These are phyloP conservation scores for Neoboletus magnificus DNA, from an alignment of 768 basidiomycete genomes.

Conservation along the genomic window DNA sequence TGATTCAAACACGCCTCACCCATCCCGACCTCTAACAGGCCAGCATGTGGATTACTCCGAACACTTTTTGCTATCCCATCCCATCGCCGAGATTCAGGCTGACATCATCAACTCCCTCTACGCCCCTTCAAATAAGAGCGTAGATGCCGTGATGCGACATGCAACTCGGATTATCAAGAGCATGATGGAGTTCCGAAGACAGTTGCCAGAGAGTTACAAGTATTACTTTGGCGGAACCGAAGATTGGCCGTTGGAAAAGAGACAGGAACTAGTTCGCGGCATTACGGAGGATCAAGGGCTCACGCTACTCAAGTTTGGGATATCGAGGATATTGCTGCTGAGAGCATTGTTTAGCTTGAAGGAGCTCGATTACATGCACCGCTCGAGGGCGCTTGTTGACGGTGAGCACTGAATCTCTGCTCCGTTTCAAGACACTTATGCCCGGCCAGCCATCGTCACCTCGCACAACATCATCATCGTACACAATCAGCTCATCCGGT, in stretches of 20 bases:
- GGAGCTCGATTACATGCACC: constrained; percentile 60
- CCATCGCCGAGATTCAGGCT: constrained; percentile 80
- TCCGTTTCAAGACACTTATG: constrained; percentile 6
- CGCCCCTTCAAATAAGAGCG: constrained; percentile 65
- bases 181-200: constrained; percentile 65
- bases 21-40: constrained; percentile 41
- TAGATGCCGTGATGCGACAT: constrained; percentile 69
- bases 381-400: constrained; percentile 72
- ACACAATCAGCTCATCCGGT: constrained; percentile 78
- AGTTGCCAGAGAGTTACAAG: constrained; percentile 69
- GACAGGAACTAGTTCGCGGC: constrained; percentile 61
- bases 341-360: constrained; percentile 78
- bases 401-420: constrained; percentile 42
- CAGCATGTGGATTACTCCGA: constrained; percentile 58
- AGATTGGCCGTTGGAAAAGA: constrained; percentile 68
- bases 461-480: constrained; percentile 86
- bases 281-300: constrained; percentile 81
- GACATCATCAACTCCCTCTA: constrained; percentile 88
- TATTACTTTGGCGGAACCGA: constrained; percentile 75
- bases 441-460: constrained; percentile 64
- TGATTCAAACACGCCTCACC: constrained; percentile 80
- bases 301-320: constrained; percentile 80
- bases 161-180: constrained; percentile 77
- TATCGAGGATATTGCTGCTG: constrained; percentile 72
- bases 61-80: constrained; percentile 73